Evolutionary conservation across 129 eudicot genomes (phyloP), one percentile per base, ranked within the genome.

Genomic region (Calendula officinalis): DNA sequence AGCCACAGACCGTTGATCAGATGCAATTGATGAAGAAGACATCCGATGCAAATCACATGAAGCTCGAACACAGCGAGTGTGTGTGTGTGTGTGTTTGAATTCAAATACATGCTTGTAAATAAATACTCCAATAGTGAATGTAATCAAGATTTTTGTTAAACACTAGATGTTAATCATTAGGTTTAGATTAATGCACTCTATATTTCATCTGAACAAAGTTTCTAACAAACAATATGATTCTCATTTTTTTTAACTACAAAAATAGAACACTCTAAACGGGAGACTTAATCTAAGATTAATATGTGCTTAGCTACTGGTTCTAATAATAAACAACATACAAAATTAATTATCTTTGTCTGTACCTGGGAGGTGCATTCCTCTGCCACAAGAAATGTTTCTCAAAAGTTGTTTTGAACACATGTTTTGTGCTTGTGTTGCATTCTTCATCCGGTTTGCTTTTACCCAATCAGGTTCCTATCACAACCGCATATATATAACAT

Each of bases 391-490:
- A 55, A 92, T 85, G 62, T 78, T 88, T 72, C 87, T 79, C 75
- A 92, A 62, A 56, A 92, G 92, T 61, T 88, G 85, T 71, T 80
- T 88, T 15, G 96, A 83, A 68, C 90, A 92, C 75, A 88, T 74
- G 43, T 83, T 73, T 16, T 88, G 95, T n/a, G 95, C 87, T 44
- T 92, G 87, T 43, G 80, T 85, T 15, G 95, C 95, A 54, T 92
- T 83, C 64, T 89, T 88, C 99, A 80, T 73, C 16, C 99, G 85
- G 37, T 77, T 85, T 38, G 96, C 99, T 85, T 80, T 85, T 39
- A 92, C 96, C 99, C 99, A 92, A 16, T 83, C 92, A 1, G 99
- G 99, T 74, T 92, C 99, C 99, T 92, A 62, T 8, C n/a, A 49
- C 44, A 74, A 33, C 10, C 3, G 33, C 30, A 34, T 4, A 55